These are phyloP conservation scores for Sugiyamaella qingdaonensis DNA, from an alignment of 805 yeast species.

Conservation along the genomic window DNA sequence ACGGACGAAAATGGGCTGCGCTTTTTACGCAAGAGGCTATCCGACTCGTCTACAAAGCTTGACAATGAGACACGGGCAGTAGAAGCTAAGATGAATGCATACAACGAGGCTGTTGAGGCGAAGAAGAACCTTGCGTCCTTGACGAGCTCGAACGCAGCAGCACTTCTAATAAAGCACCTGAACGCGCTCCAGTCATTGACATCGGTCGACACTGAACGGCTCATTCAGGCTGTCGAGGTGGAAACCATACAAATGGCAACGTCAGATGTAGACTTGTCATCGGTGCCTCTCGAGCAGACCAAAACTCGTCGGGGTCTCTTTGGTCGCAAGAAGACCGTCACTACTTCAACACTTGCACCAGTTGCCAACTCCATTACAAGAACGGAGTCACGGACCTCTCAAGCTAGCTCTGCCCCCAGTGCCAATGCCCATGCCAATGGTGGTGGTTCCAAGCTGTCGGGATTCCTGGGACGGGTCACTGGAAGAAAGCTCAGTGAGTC, in stretches of 20 bases:
- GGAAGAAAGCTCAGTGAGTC: neutral
- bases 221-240: slow-evolving; percentile 77
- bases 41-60: slow-evolving; percentile 30
- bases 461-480: slow-evolving; percentile 14
- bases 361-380: neutral
- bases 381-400: neutral
- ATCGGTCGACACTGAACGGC: slow-evolving; percentile 66
- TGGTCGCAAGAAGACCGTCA: slow-evolving; percentile 25
- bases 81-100: slow-evolving; percentile 17
- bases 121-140: slow-evolving; percentile 40
- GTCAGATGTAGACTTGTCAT: slow-evolving; percentile 49
- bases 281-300: slow-evolving; percentile 30
- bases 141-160: slow-evolving; percentile 11
- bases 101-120: slow-evolving; percentile 34
- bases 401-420: neutral
- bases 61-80: slow-evolving; percentile 16
- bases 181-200: slow-evolving; percentile 55
- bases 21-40: slow-evolving; percentile 34
- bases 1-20: slow-evolving; percentile 41
- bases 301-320: slow-evolving; percentile 62
- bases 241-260: slow-evolving; percentile 87
- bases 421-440: neutral
- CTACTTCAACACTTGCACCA: slow-evolving; percentile 13
- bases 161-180: slow-evolving; percentile 45
- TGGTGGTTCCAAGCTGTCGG: slow-evolving; percentile 10